These are phyloP conservation scores for Geotrichum europaeum DNA, from an alignment of 1,139 yeast species.

Conservation along the genomic window DNA sequence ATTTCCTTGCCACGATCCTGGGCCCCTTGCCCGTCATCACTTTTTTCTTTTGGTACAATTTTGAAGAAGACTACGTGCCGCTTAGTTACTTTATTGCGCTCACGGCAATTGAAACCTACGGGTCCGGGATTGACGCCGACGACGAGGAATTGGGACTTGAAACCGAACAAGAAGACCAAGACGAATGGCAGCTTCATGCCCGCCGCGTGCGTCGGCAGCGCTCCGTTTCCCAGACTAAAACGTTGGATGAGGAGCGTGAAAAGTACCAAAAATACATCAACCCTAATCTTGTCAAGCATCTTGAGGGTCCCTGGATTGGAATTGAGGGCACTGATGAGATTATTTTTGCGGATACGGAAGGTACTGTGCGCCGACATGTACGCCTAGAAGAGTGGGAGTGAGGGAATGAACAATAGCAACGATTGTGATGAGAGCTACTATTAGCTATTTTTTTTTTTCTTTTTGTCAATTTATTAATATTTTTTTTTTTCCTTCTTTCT, in stretches of 20 bases:
- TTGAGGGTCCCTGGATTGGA: conserved; percentile 80
- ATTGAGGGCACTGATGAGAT: conserved; percentile 56
- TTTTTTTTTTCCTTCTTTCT: neutral
- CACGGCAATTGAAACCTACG: conserved; percentile 45
- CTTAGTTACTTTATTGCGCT: conserved; percentile 80
- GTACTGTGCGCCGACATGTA: conserved; percentile 46
- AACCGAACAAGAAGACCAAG: conserved; percentile 1
- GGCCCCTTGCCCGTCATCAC: conserved; percentile 72
- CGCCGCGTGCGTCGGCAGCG: conserved; percentile 17
- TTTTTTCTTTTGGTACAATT: conserved; percentile 65
- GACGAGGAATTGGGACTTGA: neutral
- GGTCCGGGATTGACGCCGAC: conserved; percentile 18
- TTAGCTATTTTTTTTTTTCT: neutral
- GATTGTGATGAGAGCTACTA: neutral
- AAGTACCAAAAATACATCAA: conserved; percentile 65
- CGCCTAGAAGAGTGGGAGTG: conserved; percentile 47
- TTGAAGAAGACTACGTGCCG: conserved; percentile 75
- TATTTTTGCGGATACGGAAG: conserved; percentile 54
- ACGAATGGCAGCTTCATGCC: conserved; percentile 17
- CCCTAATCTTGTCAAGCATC: conserved; percentile 58
- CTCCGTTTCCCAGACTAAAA: conserved; percentile 31
- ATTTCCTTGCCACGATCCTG: conserved; percentile 61
- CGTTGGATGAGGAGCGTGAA: conserved; percentile 66
- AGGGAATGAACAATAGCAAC: conserved; percentile 1
- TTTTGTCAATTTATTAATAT: neutral